Percentiles rank a stretch among this genome's conserved stretches.
These are phyloP conservation scores for Sporopachydermia cereana DNA, from an alignment of 1,139 yeast genomes.

Conservation along the genomic window DNA sequence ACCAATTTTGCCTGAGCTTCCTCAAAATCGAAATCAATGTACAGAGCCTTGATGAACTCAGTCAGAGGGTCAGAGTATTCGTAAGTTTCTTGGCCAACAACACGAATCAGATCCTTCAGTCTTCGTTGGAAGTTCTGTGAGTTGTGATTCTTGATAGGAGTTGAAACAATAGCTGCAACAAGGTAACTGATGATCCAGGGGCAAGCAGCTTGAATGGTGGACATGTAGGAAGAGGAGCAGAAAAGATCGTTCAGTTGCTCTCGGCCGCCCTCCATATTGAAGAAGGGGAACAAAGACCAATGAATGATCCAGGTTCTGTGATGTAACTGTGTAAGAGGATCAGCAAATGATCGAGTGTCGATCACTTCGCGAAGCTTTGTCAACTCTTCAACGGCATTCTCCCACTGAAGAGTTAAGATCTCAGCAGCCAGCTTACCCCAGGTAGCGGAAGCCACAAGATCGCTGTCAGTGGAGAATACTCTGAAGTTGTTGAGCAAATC, in stretches of 20 bases:
- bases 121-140: slow-evolving; percentile 34
- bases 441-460: slow-evolving; percentile 41
- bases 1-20: slow-evolving; percentile 35
- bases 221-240: slow-evolving; percentile 44
- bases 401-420: slow-evolving; percentile 40
- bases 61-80: slow-evolving; percentile 54
- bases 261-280: slow-evolving; percentile 35
- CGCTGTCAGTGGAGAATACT: slow-evolving; percentile 38
- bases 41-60: slow-evolving; percentile 39
- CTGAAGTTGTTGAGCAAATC: slow-evolving; percentile 45
- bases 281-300: slow-evolving; percentile 52
- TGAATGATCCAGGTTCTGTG: slow-evolving; percentile 55
- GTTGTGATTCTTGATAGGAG: slow-evolving; percentile 24
- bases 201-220: slow-evolving; percentile 53
- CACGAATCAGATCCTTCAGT: slow-evolving; percentile 42
- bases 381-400: slow-evolving; percentile 38
- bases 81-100: slow-evolving; percentile 45
- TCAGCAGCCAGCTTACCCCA: slow-evolving; percentile 55
- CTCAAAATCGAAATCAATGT: slow-evolving; percentile 44
- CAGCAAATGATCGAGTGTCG: slow-evolving; percentile 40
- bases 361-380: slow-evolving; percentile 41
- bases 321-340: slow-evolving; percentile 45
- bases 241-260: slow-evolving; percentile 43
- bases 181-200: slow-evolving; percentile 57
- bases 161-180: slow-evolving; percentile 42